phyloP scores from a whole-genome alignment of 1,139 yeast species.

The Arxiozyma telluris region DNA sequence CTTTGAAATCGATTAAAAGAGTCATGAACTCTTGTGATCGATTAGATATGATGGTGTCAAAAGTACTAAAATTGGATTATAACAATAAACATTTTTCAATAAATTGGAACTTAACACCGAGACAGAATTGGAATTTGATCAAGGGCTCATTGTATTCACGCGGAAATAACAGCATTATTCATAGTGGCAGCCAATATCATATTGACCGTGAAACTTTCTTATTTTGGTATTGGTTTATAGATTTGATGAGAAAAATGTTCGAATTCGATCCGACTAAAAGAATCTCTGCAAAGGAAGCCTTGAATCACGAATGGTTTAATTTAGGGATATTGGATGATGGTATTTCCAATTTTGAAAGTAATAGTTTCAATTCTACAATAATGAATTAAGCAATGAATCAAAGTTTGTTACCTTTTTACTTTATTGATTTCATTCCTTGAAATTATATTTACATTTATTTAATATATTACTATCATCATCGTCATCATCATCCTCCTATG shows the following conservation, averaged over 20 bases:
- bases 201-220: constrained; percentile 44
- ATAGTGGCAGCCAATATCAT: not conserved
- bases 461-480: no score
- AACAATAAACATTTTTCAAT: constrained; percentile 22
- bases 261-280: constrained; percentile 56
- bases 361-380: not conserved
- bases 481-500: no score
- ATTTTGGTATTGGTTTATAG: constrained; percentile 72
- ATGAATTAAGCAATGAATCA: no score
- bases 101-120: constrained; percentile 27
- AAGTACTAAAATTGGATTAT: constrained; percentile 22
- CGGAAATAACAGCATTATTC: constrained; percentile 1
- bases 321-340: constrained; percentile 69
- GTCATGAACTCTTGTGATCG: constrained; percentile 26
- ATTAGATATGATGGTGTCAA: constrained; percentile 24
- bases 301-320: constrained; percentile 71
- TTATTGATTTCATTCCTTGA: no score
- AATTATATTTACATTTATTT: no score
- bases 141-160: constrained; percentile 14
- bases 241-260: constrained; percentile 51
- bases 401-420: no score
- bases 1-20: constrained; percentile 26
- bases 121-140: constrained; percentile 25
- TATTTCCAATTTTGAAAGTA: constrained; percentile 20
- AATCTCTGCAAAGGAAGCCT: constrained; percentile 58